These are phyloP conservation scores for Coniophora puteana DNA, from an alignment of 1,284 basidiomycete genomes.

Conservation along the genomic window DNA sequence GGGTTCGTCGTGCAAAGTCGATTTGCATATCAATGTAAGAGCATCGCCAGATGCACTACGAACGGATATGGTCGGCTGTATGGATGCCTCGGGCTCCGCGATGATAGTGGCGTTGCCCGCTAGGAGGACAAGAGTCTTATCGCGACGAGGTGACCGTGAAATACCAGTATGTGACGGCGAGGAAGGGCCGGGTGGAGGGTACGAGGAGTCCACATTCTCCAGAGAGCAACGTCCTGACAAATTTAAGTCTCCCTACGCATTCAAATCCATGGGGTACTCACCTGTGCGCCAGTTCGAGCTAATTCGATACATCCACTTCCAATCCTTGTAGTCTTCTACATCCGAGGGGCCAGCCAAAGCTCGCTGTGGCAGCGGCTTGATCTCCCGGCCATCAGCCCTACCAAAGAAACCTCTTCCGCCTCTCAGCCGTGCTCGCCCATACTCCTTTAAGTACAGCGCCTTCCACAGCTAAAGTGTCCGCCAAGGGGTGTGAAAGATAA, in stretches of 20 bases:
- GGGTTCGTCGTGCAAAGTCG: slow-evolving; percentile 16
- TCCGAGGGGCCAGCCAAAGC: slow-evolving; percentile 24
- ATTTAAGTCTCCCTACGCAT: too few species aligned
- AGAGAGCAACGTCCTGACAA: slow-evolving; percentile 27
- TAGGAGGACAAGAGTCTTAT: slow-evolving; percentile 19
- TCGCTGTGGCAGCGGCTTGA: slow-evolving; percentile 56
- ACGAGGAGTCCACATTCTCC: slow-evolving; percentile 11
- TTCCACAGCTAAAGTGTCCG: slow-evolving; percentile 49
- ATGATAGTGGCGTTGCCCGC: slow-evolving; percentile 39
- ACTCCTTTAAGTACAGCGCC: slow-evolving; percentile 53
- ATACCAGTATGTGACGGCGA: background rate
- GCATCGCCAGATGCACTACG: slow-evolving; percentile 14
- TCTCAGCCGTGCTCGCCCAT: slow-evolving; percentile 62
- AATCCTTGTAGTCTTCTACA: slow-evolving; percentile 43
- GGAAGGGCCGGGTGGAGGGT: background rate
- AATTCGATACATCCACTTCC: slow-evolving; percentile 84
- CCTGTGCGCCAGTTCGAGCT: slow-evolving; percentile 77
- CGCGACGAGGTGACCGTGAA: background rate
- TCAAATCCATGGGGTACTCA: slow-evolving; percentile 37
- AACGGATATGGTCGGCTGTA: slow-evolving; percentile 24
- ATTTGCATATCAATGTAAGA: slow-evolving; percentile 25
- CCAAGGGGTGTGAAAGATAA: slow-evolving; percentile 14
- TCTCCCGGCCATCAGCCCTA: slow-evolving; percentile 51
- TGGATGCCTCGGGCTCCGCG: slow-evolving; percentile 28
- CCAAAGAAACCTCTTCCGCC: slow-evolving; percentile 59